Conservation (phyloP, 1,284 basidiomycete species). For the Marasmius fiardii region DNA sequence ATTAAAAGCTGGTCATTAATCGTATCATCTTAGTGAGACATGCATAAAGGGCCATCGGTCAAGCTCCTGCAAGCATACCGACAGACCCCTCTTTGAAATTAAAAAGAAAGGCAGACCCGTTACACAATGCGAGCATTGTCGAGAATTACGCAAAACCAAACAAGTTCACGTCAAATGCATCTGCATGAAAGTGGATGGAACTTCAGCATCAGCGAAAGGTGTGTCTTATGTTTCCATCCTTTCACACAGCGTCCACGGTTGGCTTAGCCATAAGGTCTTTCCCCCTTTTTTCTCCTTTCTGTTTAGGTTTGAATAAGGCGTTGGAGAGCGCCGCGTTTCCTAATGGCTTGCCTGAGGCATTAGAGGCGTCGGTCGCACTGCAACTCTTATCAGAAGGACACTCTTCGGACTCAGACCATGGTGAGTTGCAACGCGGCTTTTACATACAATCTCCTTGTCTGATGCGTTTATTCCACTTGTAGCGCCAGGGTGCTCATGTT, state of each 20-base stretch:
- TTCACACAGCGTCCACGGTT: slow-evolving; percentile 19
- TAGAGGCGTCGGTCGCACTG: slow-evolving; percentile 58
- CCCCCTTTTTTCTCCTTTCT: slow-evolving; percentile 20
- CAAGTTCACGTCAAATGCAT: slow-evolving; percentile 70
- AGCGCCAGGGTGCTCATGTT: slow-evolving; percentile 44
- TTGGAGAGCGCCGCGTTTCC: slow-evolving; percentile 69
- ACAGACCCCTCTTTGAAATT: slow-evolving; percentile 75
- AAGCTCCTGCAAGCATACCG: slow-evolving; percentile 72
- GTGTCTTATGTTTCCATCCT: slow-evolving; percentile 22
- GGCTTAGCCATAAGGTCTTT: slow-evolving; percentile 42
- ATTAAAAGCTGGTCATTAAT: slow-evolving; percentile 7
- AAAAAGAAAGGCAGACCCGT: slow-evolving; percentile 78
- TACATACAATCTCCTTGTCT: slow-evolving; percentile 30
- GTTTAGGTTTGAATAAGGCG: slow-evolving; percentile 49
- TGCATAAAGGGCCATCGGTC: slow-evolving; percentile 85
- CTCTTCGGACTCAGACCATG: slow-evolving; percentile 48
- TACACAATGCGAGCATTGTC: slow-evolving; percentile 78
- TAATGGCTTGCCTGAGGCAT: slow-evolving; percentile 61
- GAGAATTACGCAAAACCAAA: slow-evolving; percentile 72
- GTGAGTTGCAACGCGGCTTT: slow-evolving; percentile 25
- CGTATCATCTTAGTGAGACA: slow-evolving; percentile 50
- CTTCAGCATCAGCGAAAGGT: slow-evolving; percentile 50
- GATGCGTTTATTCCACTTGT: slow-evolving; percentile 24
- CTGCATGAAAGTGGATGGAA: slow-evolving; percentile 41
- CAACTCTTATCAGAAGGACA: slow-evolving; percentile 37